Base-by-base conservation (phyloP, 129 eudicot genomes). In the Escallonia herrerae region DNA sequence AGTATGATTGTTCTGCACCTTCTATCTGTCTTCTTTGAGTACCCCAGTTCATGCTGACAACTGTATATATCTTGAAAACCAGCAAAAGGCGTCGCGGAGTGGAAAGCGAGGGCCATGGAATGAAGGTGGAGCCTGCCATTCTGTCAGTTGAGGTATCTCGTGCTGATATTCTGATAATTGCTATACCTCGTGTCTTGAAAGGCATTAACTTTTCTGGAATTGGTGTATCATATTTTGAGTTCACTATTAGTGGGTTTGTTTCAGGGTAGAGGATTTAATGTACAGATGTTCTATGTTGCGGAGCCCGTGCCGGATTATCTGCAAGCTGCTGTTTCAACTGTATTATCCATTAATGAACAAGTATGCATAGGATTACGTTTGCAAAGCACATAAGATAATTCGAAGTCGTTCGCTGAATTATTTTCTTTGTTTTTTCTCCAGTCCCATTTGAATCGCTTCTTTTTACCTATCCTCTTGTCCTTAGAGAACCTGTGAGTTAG, bases 191-290 rank as follows among this genome's bases (percentile, higher is more conserved):
- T 51, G 62, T 33, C 11, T 43, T 47, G 51, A 40, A 67, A 77
- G 22, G 37, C 6, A 37, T 57, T 57, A 2, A 6, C 2, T 57
- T 3, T 57, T 41, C 11, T 66, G 11, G 66, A 65, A 37, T 22
- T 49, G 59, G 39, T 70, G 55, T 47, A 44, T 64, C 63, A 2
- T 14, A 67, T 63, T 39, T 58, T 78, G 59, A 46, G 64, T 67
- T 10, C 43, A 56, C 39, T 13, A 2, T 3, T 6, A 62, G 56
- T 69, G 42, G 53, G 40, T 74, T 58, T 57, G 62, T 66, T 80
- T 66, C 87, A 90, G 99, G 99, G 99, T 47, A 79, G 99, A 76
- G 99, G 91, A 76, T 93, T 70, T 53, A 93, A 80, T 60, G 99
- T 93, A 48, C 76, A 89, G 67, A 73, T 74, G 8, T 86, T 81